A percentile compares a stretch with the other conserved stretches of the same genome.
Conservation (phyloP, 768 basidiomycete species). For the Amanita pseudoporphyria region DNA sequence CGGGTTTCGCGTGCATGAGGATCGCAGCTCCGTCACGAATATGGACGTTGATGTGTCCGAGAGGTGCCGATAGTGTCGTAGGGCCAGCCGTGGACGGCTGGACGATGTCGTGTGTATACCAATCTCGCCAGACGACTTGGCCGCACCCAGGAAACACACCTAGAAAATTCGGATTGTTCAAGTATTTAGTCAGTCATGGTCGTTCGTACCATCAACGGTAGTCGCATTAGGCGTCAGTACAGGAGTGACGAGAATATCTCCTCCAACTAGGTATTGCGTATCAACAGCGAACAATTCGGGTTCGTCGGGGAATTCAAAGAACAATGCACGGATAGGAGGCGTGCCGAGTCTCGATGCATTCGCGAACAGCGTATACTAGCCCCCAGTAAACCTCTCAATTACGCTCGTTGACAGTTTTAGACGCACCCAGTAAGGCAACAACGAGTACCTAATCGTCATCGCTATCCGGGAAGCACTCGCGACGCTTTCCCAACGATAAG, state of each 20-base stretch:
- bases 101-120: slow-evolving; percentile 57
- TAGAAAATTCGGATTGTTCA: slow-evolving; percentile 13
- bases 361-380: slow-evolving; percentile 66
- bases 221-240: slow-evolving; percentile 61
- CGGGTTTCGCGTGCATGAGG: slow-evolving; percentile 51
- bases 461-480: slow-evolving; percentile 64
- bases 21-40: slow-evolving; percentile 61
- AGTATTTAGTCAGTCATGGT: neutral
- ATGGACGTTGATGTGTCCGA: slow-evolving; percentile 70
- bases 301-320: slow-evolving; percentile 71
- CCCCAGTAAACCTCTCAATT: slow-evolving; percentile 1
- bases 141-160: slow-evolving; percentile 61
- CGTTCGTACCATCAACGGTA: slow-evolving; percentile 48
- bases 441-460: slow-evolving; percentile 58
- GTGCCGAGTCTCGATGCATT: slow-evolving; percentile 55
- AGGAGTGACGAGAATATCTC: slow-evolving; percentile 66
- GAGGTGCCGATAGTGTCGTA: slow-evolving; percentile 52
- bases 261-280: slow-evolving; percentile 63
- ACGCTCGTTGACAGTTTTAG: slow-evolving; percentile 5
- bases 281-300: slow-evolving; percentile 53
- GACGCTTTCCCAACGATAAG: slow-evolving; percentile 75
- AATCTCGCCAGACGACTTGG: slow-evolving; percentile 55
- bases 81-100: slow-evolving; percentile 29
- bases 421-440: slow-evolving; percentile 77
- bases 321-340: slow-evolving; percentile 65